Percentiles rank a stretch among this genome's conserved stretches.
Evolutionary conservation across 306 rosid genomes (phyloP).

Genomic region (Cucurbita argyrosperma): DNA sequence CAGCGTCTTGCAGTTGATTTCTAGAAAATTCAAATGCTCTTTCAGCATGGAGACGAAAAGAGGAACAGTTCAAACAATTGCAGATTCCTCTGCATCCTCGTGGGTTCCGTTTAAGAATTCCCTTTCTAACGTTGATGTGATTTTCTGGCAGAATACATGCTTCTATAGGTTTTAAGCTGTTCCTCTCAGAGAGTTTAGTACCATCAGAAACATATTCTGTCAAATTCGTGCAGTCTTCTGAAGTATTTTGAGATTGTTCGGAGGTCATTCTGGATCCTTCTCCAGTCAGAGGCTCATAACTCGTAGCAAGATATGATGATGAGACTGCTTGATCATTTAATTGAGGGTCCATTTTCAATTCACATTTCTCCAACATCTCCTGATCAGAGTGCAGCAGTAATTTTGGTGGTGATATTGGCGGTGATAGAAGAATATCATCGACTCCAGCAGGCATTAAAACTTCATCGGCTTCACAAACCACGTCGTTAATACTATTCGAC

Average conservation of each 20-base stretch:
- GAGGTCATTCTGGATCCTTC: slow-evolving; percentile 12
- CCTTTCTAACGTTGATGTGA: slow-evolving; percentile 15
- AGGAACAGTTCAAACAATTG: slow-evolving; percentile 68
- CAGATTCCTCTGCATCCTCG: slow-evolving; percentile 89
- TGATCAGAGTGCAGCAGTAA: slow-evolving; percentile 16
- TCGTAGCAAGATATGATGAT: slow-evolving; percentile 4
- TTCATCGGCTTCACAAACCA: slow-evolving; percentile 12
- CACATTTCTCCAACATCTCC: slow-evolving; percentile 13
- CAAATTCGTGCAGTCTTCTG: slow-evolving; percentile 13
- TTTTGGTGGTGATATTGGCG: slow-evolving; percentile 9
- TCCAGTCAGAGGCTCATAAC: slow-evolving; percentile 6
- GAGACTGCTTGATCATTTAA: slow-evolving; percentile 11
- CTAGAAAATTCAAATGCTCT: slow-evolving; percentile 83
- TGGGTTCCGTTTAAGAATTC: slow-evolving; percentile 63
- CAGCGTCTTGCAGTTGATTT: slow-evolving; percentile 60
- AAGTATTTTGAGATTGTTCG: neutral
- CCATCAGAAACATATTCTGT: slow-evolving; percentile 6
- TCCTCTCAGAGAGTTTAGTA: slow-evolving; percentile 13
- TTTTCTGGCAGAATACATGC: slow-evolving; percentile 6
- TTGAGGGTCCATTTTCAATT: slow-evolving; percentile 14
- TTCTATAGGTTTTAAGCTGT: slow-evolving; percentile 7
- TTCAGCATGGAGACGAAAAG: slow-evolving; percentile 70
- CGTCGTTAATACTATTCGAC: neutral
- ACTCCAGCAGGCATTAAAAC: slow-evolving; percentile 7
- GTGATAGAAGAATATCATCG: slow-evolving; percentile 2